Evolutionary conservation across 2,329 filamentous ascomycete species (phyloP).

Genomic region (Colletotrichum liriopes): DNA sequence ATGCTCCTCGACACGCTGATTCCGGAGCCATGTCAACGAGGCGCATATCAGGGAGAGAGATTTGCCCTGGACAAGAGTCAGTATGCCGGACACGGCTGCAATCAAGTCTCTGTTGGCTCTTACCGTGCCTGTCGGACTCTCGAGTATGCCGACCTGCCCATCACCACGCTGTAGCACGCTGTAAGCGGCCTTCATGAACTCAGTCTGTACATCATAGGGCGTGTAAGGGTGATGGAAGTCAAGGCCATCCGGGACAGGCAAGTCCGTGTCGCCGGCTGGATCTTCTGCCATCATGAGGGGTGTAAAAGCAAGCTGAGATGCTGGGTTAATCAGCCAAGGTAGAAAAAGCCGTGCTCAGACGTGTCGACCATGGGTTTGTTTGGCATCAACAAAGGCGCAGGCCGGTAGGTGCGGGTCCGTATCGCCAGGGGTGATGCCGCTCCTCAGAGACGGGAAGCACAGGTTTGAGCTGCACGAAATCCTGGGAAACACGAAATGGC

Average conservation of each 20-base stretch:
- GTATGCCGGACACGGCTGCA: not conserved
- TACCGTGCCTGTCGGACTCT: constrained; percentile 90
- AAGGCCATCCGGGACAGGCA: constrained; percentile 48
- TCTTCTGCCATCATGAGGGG: not conserved
- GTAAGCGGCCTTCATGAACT: constrained; percentile 91
- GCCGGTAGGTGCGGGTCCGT: not conserved
- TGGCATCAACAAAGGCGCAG: not conserved
- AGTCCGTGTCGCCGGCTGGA: constrained; percentile 40
- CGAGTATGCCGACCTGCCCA: constrained; percentile 88
- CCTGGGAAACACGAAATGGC: not conserved
- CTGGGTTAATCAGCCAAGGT: not conserved
- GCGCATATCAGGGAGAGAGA: constrained; percentile 93
- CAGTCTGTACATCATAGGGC: constrained; percentile 88
- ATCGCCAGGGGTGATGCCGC: constrained; percentile 9
- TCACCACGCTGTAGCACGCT: constrained; percentile 78
- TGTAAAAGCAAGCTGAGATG: too few relatives aligned
- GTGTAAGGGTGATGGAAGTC: constrained; percentile 91
- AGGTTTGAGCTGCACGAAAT: not conserved
- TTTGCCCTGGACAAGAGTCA: constrained; percentile 75
- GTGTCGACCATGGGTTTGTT: not conserved
- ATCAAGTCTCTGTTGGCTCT: constrained; percentile 43
- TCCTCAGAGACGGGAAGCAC: not conserved
- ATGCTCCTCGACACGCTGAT: constrained; percentile 77
- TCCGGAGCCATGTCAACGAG: constrained; percentile 90
- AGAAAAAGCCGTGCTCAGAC: not conserved